A percentile compares a stretch with the other conserved stretches of the same genome.
Evolutionary conservation across 1,284 basidiomycete genomes (phyloP).

Genomic region (Spongiforma sp.): DNA sequence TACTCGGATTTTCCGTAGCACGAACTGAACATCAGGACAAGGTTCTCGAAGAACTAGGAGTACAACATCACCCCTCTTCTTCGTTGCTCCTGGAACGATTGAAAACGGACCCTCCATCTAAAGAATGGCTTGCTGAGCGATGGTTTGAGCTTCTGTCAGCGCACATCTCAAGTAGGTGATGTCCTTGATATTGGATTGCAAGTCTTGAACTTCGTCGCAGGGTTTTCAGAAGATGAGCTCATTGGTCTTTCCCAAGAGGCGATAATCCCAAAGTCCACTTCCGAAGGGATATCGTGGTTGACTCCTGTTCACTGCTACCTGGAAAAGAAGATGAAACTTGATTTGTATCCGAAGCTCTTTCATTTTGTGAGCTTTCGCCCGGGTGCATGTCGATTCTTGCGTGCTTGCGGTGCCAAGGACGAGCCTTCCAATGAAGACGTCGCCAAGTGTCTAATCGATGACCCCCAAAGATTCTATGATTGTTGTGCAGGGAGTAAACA

Average conservation of each 20-base stretch:
- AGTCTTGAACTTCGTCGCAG: too few relatives aligned
- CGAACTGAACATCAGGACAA: conserved; percentile 64
- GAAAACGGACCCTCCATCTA: conserved; percentile 64
- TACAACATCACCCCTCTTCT: conserved; percentile 78
- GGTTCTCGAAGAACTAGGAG: conserved; percentile 69
- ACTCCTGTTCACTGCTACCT: conserved; percentile 76
- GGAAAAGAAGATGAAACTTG: conserved; percentile 52
- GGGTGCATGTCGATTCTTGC: conserved; percentile 84
- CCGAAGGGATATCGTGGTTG: conserved; percentile 37
- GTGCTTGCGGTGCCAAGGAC: conserved; percentile 85
- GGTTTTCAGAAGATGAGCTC: too few relatives aligned
- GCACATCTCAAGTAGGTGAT: conserved; percentile 64
- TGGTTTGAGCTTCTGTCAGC: conserved; percentile 84
- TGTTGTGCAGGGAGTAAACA: conserved; percentile 67
- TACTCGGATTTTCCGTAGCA: conserved; percentile 78
- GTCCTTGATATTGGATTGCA: too few relatives aligned
- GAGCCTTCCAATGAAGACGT: conserved; percentile 90
- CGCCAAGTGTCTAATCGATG: conserved; percentile 63
- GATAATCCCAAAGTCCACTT: too few relatives aligned
- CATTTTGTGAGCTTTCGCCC: conserved; percentile 91
- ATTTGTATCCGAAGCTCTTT: conserved; percentile 80
- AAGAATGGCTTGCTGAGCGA: conserved; percentile 57
- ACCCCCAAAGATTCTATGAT: conserved; percentile 75
- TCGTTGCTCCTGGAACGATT: conserved; percentile 69
- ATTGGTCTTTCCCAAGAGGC: not conserved